Evolutionary conservation across 2,329 filamentous ascomycete genomes (phyloP).

Genomic region (Colletotrichum destructivum): DNA sequence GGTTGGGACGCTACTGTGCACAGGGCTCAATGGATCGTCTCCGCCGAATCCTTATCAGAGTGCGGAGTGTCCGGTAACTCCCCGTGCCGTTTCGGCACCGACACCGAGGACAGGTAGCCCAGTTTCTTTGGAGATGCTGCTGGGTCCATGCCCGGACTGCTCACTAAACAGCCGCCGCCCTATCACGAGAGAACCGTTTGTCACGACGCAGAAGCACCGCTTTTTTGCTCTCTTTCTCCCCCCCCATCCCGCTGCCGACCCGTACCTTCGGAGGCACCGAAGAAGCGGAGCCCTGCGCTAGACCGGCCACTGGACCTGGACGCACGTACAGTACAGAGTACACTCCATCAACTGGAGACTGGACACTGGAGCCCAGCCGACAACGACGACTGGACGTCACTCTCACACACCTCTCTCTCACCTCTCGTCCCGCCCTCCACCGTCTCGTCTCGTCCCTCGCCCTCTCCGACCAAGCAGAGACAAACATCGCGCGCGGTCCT

Average conservation of each 20-base stretch:
- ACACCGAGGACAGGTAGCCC: slow-evolving; percentile 16
- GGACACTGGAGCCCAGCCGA: slow-evolving; percentile 2
- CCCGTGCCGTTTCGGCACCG: slow-evolving; percentile 35
- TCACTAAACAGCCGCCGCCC: slow-evolving; percentile 1
- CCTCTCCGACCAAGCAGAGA: background rate
- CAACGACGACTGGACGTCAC: background rate
- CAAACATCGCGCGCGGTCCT: slow-evolving; percentile 21
- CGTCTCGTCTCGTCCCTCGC: background rate
- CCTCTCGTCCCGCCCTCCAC: slow-evolving; percentile 6
- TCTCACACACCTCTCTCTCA: background rate
- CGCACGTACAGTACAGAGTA: background rate
- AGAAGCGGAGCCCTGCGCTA: slow-evolving; percentile 36
- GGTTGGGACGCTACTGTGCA: too few species aligned
- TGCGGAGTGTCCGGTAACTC: background rate
- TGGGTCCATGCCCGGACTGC: background rate
- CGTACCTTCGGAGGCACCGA: slow-evolving; percentile 37
- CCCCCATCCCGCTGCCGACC: background rate
- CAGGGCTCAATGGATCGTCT: slow-evolving; percentile 17
- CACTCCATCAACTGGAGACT: too few species aligned
- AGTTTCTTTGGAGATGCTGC: background rate
- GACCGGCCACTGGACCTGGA: slow-evolving; percentile 16
- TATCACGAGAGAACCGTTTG: slow-evolving; percentile 29
- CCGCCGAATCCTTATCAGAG: slow-evolving; percentile 37
- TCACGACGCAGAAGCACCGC: slow-evolving; percentile 13
- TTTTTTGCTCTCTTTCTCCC: background rate